Evolutionary conservation across 805 yeast species (phyloP), one percentile per base, ranked within the genome.

Genomic region (Saturnispora sekii): DNA sequence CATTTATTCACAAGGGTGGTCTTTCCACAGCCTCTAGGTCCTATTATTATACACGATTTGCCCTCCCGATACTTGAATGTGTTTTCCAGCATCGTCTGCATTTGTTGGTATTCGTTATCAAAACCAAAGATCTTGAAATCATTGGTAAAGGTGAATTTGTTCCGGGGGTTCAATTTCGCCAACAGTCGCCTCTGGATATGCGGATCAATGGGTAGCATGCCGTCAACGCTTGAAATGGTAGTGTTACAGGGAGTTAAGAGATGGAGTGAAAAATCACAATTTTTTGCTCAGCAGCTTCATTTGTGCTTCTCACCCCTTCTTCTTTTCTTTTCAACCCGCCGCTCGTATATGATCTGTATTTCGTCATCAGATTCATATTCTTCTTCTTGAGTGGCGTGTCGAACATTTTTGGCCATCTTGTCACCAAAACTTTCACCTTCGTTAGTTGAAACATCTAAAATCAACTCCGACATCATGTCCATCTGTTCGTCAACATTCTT

Each of bases 1-100:
- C 82, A 87, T 5, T 69, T 63, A 29, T 81, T 69, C 3, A 90
- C 65, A 3, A 84, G 61, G 2, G 75, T 63, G 0, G 89, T 69
- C 58, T 90, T 90, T 0, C 95, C 97, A 5, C 79, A 67, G 2
- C 82, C 78, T 36, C 88, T 65, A 0, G 96, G 86, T 0, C 97
- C 97, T 38, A 88, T 70, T 1, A 90, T 48, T 6, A 90, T 64
- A 10, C 80, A 76, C 2, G 97, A 90, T 57, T 85, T 87, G 6
- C 95, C 89, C 50, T 87, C 93, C 28, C 75, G 72, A 48, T 76
- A 76, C 18, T 67, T 64, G 1, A 88, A 70, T 0, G 95, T 80
- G 49, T 78, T 79, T 41, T 76, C 76, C 41, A 89, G 57, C 51
- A 85, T 59, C 10, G 66, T 63, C 49, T 73, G 74, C 1, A 89